Evolutionary conservation across 2,329 filamentous ascomycete genomes (phyloP).

Genomic region (Botryotinia convoluta): DNA sequence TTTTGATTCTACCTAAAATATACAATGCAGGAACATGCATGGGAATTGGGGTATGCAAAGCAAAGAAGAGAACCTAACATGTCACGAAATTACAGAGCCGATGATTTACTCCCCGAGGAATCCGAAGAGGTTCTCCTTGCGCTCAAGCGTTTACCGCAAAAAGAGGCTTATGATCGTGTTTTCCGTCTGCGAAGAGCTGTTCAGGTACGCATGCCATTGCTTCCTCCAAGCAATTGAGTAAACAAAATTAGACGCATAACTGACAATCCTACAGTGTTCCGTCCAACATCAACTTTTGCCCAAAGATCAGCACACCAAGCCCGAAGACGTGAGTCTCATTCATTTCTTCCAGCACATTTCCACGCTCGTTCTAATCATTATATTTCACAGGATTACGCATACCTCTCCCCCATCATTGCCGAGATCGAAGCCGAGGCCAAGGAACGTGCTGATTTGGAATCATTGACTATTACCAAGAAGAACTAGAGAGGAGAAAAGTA

Average conservation of each 20-base stretch:
- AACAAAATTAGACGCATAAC: background rate
- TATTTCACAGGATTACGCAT: slow-evolving; percentile 56
- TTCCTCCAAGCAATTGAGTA: background rate
- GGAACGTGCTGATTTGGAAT: slow-evolving; percentile 67
- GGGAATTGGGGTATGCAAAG: background rate
- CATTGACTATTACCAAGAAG: slow-evolving; percentile 54
- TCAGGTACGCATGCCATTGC: slow-evolving; percentile 59
- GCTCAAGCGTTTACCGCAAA: slow-evolving; percentile 82
- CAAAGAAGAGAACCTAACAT: slow-evolving; percentile 25
- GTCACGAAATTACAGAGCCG: slow-evolving; percentile 61
- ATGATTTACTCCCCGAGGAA: slow-evolving; percentile 95
- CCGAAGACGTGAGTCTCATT: slow-evolving; percentile 54
- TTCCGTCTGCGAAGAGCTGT: slow-evolving; percentile 95
- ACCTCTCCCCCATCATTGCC: slow-evolving; percentile 65
- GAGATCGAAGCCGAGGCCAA: slow-evolving; percentile 65
- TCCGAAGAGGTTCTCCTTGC: slow-evolving; percentile 81
- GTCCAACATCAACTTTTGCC: slow-evolving; percentile 63
- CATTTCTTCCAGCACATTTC: background rate
- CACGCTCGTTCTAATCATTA: background rate
- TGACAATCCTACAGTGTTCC: slow-evolving; percentile 44
- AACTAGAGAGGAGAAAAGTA: slow-evolving; percentile 13
- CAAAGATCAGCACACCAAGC: slow-evolving; percentile 64
- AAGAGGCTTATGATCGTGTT: slow-evolving; percentile 93
- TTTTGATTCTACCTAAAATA: background rate
- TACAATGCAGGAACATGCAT: background rate